Percentiles rank a stretch among this genome's conserved stretches.
phyloP scores from a whole-genome alignment of 2,329 filamentous ascomycete genomes.

The Rosellinia necatrix region DNA sequence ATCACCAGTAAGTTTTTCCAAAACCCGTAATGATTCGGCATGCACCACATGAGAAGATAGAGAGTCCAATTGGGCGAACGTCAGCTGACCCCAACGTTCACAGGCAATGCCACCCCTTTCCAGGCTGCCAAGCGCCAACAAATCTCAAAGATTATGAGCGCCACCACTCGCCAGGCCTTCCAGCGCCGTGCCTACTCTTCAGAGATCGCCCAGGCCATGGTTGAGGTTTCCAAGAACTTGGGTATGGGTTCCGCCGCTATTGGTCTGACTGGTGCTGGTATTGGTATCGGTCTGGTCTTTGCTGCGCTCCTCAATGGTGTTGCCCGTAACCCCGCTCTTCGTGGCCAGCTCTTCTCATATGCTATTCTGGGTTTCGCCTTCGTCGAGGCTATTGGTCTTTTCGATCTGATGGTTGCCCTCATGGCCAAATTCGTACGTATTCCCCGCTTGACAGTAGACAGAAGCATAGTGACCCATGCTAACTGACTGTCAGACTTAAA shows the following conservation, averaged over 20 bases:
- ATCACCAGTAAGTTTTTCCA: constrained; percentile 66
- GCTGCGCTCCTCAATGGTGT: constrained; percentile 86
- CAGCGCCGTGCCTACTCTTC: constrained; percentile 80
- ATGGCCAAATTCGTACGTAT: constrained; percentile 84
- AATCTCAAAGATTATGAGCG: constrained; percentile 67
- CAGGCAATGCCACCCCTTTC: constrained; percentile 63
- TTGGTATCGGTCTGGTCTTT: constrained; percentile 95
- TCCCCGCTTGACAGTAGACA: too few species aligned
- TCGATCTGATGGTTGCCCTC: constrained; percentile 90
- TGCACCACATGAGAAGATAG: background rate
- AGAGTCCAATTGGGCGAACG: constrained; percentile 7
- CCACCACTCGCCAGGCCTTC: constrained; percentile 69
- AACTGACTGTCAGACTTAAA: constrained; percentile 40
- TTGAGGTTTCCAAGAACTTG: constrained; percentile 89
- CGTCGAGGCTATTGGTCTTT: constrained; percentile 89
- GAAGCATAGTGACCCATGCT: background rate
- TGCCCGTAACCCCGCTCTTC: constrained; percentile 91
- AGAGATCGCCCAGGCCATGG: constrained; percentile 85
- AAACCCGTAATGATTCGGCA: constrained; percentile 25
- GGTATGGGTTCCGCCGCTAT: constrained; percentile 90
- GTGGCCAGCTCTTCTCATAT: constrained; percentile 94
- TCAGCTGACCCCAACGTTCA: constrained; percentile 21
- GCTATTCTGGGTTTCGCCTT: constrained; percentile 95
- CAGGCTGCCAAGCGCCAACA: constrained; percentile 78
- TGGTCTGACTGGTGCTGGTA: constrained; percentile 90